Conservation (phyloP, 352 stramenopile genomes). For the Globisporangium canariense region DNA sequence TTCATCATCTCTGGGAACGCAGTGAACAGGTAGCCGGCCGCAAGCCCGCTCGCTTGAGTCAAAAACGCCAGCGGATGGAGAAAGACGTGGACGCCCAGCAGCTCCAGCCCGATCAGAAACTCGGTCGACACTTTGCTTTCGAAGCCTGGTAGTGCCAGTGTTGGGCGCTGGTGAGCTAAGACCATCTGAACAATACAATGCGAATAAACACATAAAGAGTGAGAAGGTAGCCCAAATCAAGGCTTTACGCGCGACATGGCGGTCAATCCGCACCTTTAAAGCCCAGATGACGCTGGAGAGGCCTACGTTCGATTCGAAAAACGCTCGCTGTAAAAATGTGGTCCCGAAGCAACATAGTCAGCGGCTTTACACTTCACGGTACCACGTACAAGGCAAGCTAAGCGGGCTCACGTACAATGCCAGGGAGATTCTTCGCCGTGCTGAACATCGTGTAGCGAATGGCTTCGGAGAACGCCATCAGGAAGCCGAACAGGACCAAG, state of each 20-base stretch:
- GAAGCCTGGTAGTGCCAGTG: slow-evolving; percentile 2
- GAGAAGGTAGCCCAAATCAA: background rate
- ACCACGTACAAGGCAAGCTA: background rate
- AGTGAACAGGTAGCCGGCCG: slow-evolving; percentile 28
- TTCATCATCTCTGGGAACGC: slow-evolving; percentile 12
- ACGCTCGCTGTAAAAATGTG: slow-evolving; percentile 6
- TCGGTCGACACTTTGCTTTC: slow-evolving; percentile 30
- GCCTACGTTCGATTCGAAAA: slow-evolving; percentile 21
- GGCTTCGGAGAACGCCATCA: slow-evolving; percentile 24
- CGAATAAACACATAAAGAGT: background rate
- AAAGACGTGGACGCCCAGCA: slow-evolving; percentile 43
- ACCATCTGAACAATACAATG: background rate
- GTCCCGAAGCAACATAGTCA: background rate
- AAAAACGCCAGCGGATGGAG: slow-evolving; percentile 44
- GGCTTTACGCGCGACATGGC: background rate
- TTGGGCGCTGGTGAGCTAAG: slow-evolving; percentile 26
- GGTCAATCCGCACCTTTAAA: slow-evolving; percentile 15
- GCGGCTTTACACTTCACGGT: background rate
- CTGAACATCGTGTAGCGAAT: slow-evolving; percentile 18
- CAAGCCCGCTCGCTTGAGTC: slow-evolving; percentile 46
- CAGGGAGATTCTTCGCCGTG: slow-evolving; percentile 10
- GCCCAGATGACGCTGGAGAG: slow-evolving; percentile 24
- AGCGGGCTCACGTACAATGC: slow-evolving; percentile 13
- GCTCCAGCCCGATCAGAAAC: slow-evolving; percentile 45
- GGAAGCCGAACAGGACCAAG: slow-evolving; percentile 12